Base-by-base conservation (phyloP, 2,329 filamentous ascomycete genomes). In the Nigrospora osmanthi region DNA sequence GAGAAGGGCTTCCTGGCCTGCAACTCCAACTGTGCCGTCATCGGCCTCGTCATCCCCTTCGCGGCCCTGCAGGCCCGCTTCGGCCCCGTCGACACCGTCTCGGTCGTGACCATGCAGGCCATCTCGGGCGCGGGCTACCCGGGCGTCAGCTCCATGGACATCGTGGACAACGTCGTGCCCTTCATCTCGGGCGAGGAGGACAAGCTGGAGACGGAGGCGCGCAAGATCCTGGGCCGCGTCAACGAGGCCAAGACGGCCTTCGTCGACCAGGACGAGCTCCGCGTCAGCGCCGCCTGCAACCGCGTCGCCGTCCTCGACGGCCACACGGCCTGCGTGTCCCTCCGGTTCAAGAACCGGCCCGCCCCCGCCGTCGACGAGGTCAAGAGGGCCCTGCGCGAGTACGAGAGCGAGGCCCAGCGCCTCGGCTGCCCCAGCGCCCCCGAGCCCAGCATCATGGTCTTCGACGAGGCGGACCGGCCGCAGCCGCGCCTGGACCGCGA, bases 1-100 rank as follows among this genome's bases (percentile, higher is more conserved):
- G 72, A 85, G 50, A 89, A 87, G 68, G 93, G 93, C 19, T 95
- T 97, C 71, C 71, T 97, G 34, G 89, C 96, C 49, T 97, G 91
- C 78, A 97, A 97, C 73, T 95, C 89, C 53, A 97, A 97, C 72
- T 98, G 93, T 70, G 91, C 91, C 46, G 91, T 96, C 59, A 95
- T 97, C 58, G 91, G 91, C 40, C 81, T 97, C 47, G 91, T 96
- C 49, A 94, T 95, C 51, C 93, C 93, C 19, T 91, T 96, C 60
- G 89, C 89, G 11, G 91, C 91, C 14, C 80, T 97, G 33, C 87
- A 95, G 65, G 80, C 83, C 43, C 82, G 80, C 56, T 95, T 97
- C 58, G 93, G 91, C 38, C 82, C 84, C 57, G 86, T 95, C 54
- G 85, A 87, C 49, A 65, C 69, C 55, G 81, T 81, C 55, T 80